Percentiles rank a stretch among this genome's conserved stretches.
These are phyloP conservation scores for Ogataea trehalophila DNA, from an alignment of 805 yeast species.

Conservation along the genomic window DNA sequence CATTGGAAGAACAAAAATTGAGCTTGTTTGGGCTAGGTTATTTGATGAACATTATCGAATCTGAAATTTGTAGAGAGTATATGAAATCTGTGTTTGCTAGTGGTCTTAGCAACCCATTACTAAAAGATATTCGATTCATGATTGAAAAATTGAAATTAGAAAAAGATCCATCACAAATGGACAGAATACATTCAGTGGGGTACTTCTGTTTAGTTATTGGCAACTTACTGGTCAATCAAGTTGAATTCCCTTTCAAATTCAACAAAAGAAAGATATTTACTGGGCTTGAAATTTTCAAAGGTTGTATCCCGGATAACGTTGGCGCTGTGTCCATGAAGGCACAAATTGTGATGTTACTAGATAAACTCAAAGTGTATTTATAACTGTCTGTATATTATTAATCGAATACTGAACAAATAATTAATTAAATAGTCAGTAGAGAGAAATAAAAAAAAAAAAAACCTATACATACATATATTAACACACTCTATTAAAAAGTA, in stretches of 20 bases:
- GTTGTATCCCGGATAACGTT: constrained; percentile 5
- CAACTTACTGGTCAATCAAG: not conserved
- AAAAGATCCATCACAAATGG: constrained; percentile 1
- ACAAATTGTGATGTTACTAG: constrained; percentile 3
- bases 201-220: constrained; percentile 23
- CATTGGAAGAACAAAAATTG: constrained; percentile 3
- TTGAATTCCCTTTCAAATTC: not conserved
- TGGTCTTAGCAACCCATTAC: not conserved
- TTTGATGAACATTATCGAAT: constrained; percentile 10
- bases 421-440: not conserved
- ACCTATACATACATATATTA: too few species aligned
- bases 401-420: not conserved
- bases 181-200: constrained; percentile 21
- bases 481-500: constrained; percentile 26
- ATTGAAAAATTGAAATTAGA: constrained; percentile 5
- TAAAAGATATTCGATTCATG: constrained; percentile 1
- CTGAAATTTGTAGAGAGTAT: not conserved
- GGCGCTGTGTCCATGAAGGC: constrained; percentile 7
- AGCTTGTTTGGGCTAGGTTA: constrained; percentile 19
- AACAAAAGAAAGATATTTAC: constrained; percentile 1
- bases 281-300: constrained; percentile 12
- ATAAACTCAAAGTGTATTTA: not conserved
- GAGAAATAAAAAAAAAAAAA: not conserved
- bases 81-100: not conserved
- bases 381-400: not conserved